Evolutionary conservation across 2,329 filamentous ascomycete species (phyloP).

Genomic region (Xylariales sp.): DNA sequence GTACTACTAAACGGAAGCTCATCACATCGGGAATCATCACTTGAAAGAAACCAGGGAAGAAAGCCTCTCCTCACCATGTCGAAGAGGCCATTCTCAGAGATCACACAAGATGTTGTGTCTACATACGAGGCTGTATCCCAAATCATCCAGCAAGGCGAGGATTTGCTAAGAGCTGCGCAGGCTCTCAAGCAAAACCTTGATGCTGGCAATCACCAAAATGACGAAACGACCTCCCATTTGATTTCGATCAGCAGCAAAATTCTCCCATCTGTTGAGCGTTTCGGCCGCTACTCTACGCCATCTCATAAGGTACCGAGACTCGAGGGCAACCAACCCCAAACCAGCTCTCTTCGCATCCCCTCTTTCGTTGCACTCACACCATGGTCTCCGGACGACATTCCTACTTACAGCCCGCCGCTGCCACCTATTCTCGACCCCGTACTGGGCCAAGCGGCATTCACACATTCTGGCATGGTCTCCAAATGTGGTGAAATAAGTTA

Average conservation of each 20-base stretch:
- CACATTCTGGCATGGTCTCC: slow-evolving; percentile 50
- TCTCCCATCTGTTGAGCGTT: slow-evolving; percentile 13
- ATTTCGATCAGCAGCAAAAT: slow-evolving; percentile 20
- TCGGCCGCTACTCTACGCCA: slow-evolving; percentile 12
- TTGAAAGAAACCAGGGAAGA: too few relatives aligned
- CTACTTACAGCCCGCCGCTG: slow-evolving; percentile 47
- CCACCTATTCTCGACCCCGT: slow-evolving; percentile 55
- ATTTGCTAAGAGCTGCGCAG: slow-evolving; percentile 33
- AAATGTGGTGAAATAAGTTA: slow-evolving; percentile 50
- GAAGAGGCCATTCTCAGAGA: slow-evolving; percentile 30
- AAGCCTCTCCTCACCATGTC: too few relatives aligned
- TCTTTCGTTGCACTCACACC: slow-evolving; percentile 31
- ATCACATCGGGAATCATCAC: too few relatives aligned
- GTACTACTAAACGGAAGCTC: too few relatives aligned
- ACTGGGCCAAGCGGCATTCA: slow-evolving; percentile 62
- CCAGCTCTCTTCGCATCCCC: slow-evolving; percentile 15
- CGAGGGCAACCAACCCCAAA: slow-evolving; percentile 6
- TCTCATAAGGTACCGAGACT: slow-evolving; percentile 21
- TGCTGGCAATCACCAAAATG: slow-evolving; percentile 11
- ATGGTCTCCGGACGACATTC: slow-evolving; percentile 49
- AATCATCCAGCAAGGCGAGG: slow-evolving; percentile 31
- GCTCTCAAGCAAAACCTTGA: slow-evolving; percentile 28
- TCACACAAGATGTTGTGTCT: slow-evolving; percentile 17
- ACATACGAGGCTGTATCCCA: slow-evolving; percentile 21
- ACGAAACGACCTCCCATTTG: slow-evolving; percentile 12